Conservation (phyloP, 2,329 filamentous ascomycete genomes). For the Colletotrichum lindemuthianum region DNA sequence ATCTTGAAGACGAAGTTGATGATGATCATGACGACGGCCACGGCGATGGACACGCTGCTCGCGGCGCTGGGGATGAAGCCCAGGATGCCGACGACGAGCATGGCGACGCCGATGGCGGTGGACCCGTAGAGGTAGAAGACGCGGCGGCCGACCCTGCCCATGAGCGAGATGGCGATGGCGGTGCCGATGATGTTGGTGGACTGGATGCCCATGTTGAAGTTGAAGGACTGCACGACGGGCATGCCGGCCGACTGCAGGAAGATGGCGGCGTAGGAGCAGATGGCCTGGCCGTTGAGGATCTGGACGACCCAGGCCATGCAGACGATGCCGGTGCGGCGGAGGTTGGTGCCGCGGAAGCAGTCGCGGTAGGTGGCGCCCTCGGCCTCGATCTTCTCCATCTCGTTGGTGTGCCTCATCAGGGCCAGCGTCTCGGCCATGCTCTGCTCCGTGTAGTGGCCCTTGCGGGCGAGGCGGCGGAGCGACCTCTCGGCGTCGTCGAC, state of each 20-base stretch:
- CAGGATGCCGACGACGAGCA: conserved; percentile 54
- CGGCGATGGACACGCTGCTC: conserved; percentile 42
- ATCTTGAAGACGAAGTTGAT: conserved; percentile 54
- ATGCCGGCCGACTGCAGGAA: conserved; percentile 62
- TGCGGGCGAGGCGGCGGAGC: conserved; percentile 45
- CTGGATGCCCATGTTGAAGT: conserved; percentile 59
- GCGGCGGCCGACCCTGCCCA: conserved; percentile 51
- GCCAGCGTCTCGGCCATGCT: conserved; percentile 51
- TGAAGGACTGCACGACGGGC: conserved; percentile 52
- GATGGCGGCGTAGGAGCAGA: conserved; percentile 63
- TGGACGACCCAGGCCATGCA: conserved; percentile 43
- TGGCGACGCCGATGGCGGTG: conserved; percentile 45
- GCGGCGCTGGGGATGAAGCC: conserved; percentile 43
- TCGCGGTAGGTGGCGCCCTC: conserved; percentile 47
- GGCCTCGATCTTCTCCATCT: conserved; percentile 46
- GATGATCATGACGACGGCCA: conserved; percentile 51
- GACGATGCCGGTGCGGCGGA: conserved; percentile 45
- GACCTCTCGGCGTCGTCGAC: conserved; percentile 52
- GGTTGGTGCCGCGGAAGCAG: conserved; percentile 51
- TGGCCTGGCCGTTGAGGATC: conserved; percentile 51
- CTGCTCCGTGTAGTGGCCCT: conserved; percentile 48
- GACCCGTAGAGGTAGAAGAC: conserved; percentile 54
- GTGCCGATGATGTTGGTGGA: conserved; percentile 55
- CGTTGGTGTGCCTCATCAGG: conserved; percentile 52
- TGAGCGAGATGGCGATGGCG: conserved; percentile 49